Base-by-base conservation (phyloP, 1,284 basidiomycete genomes). In the Phenoliferia sp. region DNA sequence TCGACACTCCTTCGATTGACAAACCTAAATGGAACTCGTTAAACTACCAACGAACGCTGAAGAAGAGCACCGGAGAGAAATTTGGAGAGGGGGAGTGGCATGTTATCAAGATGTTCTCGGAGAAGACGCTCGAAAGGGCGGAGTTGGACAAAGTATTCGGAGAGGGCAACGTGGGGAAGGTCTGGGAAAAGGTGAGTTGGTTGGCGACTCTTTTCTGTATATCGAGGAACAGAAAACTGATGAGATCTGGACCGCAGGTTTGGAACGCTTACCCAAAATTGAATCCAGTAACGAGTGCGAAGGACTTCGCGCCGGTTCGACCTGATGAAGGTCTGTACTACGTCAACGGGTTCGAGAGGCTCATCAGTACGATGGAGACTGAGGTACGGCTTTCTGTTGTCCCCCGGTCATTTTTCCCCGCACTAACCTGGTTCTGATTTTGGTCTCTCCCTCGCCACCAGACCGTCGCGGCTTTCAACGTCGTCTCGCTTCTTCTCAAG, bases 101-200 rank as follows among this genome's bases (percentile, higher is more conserved):
- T 83, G 82, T 85, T 22, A 90, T 92, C 64, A 94, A 94, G 82
- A 89, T 99, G 64, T 96, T 97, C 78, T 94, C 91, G 0, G 82
- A 85, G 71, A 77, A 84, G 32, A 77, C 79, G 6, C 78, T 95
- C 32, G 82, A 82, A 33, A 87, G 93, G 68, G 83, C 86, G 61
- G 88, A 87, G 84, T 80, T 98, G 34, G 78, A 81, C 33, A 79
- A 82, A 22, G 80, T 87, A 66, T 93, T 93, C 76, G 55, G n/a
- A 3, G 26, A 76, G 3, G 84, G 85, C 28, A 81, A 87, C 66
- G 86, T 94, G 29, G 84, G 85, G 10, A 98, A 95, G 94, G 84
- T 92, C 10, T 79, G 86, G 72, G 83, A 90, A 67, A 93, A 95
- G 79, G 86, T 88, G 82, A 12, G 39, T 44, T 84, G 33, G 15